Conservation (phyloP, 495 filamentous ascomycete species). For the Daldinia vernicosa region DNA sequence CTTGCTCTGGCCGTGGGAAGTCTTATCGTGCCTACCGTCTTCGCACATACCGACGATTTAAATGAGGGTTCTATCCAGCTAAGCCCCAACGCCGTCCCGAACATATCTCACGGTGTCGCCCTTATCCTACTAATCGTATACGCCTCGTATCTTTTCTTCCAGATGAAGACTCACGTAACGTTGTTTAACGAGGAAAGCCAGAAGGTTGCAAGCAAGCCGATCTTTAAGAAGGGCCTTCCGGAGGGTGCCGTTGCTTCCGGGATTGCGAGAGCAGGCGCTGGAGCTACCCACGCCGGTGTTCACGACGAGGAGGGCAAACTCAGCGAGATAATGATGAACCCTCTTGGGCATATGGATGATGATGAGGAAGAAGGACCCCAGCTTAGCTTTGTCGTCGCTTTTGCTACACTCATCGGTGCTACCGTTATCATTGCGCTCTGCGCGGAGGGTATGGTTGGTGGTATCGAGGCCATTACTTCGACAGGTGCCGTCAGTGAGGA, state of each 20-base stretch:
- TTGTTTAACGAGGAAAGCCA: slow-evolving; percentile 78
- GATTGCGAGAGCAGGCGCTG: slow-evolving; percentile 67
- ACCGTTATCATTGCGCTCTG: slow-evolving; percentile 87
- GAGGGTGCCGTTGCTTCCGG: slow-evolving; percentile 68
- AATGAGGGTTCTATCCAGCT: slow-evolving; percentile 33
- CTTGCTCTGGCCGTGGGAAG: slow-evolving; percentile 80
- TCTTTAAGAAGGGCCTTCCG: slow-evolving; percentile 58
- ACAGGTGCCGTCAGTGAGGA: slow-evolving; percentile 68
- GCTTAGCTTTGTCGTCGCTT: slow-evolving; percentile 72
- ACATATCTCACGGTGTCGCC: slow-evolving; percentile 73
- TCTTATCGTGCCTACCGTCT: slow-evolving; percentile 90
- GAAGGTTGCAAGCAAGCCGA: slow-evolving; percentile 64
- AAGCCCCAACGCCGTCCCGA: slow-evolving; percentile 56
- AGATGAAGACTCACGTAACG: slow-evolving; percentile 76
- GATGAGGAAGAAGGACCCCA: slow-evolving; percentile 76
- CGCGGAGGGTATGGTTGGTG: slow-evolving; percentile 88
- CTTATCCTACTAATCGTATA: slow-evolving; percentile 82
- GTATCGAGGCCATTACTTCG: slow-evolving; percentile 75
- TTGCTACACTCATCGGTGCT: slow-evolving; percentile 72
- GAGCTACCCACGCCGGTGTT: slow-evolving; percentile 50
- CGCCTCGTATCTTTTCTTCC: slow-evolving; percentile 80
- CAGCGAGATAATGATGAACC: slow-evolving; percentile 48
- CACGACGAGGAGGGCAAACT: slow-evolving; percentile 56
- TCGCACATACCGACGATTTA: slow-evolving; percentile 61
- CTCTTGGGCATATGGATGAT: slow-evolving; percentile 46